Evolutionary conservation across 352 stramenopile genomes (phyloP).

Genomic region (Thalassiosira gravida): DNA sequence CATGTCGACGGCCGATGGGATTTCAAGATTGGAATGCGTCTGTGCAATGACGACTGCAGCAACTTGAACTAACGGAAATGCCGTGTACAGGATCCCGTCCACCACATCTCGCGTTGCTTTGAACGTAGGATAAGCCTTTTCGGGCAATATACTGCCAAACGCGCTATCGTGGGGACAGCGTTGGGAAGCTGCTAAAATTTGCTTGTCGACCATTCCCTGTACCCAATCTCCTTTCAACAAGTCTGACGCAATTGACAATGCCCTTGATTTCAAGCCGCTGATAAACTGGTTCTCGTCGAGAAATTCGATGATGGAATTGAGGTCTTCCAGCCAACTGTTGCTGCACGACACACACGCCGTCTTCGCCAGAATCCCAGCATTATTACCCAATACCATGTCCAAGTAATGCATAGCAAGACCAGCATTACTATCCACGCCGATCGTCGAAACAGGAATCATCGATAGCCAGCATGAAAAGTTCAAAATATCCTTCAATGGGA

Average conservation of each 20-base stretch:
- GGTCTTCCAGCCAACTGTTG: conserved; percentile 47
- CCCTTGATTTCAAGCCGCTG: conserved; percentile 29
- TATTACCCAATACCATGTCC: conserved; percentile 35
- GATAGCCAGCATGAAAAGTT: conserved; percentile 74
- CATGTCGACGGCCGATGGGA: conserved; percentile 22
- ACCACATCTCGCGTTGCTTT: conserved; percentile 41
- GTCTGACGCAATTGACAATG: conserved; percentile 28
- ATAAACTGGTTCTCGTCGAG: conserved; percentile 48
- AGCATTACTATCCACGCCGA: conserved; percentile 17
- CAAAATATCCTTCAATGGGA: conserved; percentile 62
- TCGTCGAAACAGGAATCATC: conserved; percentile 44
- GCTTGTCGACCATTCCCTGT: conserved; percentile 34
- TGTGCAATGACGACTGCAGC: conserved; percentile 49
- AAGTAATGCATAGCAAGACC: conserved; percentile 46
- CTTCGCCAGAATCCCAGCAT: conserved; percentile 28
- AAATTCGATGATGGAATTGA: conserved; percentile 49
- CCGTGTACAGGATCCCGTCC: conserved; percentile 52
- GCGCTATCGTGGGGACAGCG: conserved; percentile 44
- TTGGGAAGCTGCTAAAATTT: conserved; percentile 34
- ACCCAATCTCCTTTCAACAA: conserved; percentile 50
- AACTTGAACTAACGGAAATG: conserved; percentile 53
- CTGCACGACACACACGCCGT: conserved; percentile 53
- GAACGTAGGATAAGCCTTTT: conserved; percentile 26
- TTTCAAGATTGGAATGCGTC: conserved; percentile 43
- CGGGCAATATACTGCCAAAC: conserved; percentile 13